Evolutionary conservation across 345 rosid genomes (phyloP).

Genomic region (Reutealis trisperma): DNA sequence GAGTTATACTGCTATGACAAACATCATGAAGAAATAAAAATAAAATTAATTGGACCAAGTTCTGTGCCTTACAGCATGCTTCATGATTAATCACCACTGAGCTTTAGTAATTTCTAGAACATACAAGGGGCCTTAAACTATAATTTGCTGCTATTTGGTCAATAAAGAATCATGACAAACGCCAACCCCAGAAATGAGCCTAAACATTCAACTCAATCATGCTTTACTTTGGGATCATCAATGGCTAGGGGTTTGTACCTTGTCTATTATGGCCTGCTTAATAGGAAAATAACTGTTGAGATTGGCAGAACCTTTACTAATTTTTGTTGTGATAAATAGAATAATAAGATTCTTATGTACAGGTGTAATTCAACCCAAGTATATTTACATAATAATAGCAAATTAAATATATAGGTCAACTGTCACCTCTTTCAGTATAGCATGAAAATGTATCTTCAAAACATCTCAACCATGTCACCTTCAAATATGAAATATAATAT

Average conservation of each 20-base stretch:
- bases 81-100: background rate
- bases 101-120: background rate
- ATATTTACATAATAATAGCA: background rate
- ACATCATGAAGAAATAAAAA: background rate
- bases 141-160: background rate
- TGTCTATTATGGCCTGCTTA: too few relatives aligned
- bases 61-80: background rate
- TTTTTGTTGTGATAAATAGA: background rate
- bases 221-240: background rate
- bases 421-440: background rate
- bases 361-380: background rate
- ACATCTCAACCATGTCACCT: background rate
- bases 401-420: background rate
- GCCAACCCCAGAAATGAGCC: background rate
- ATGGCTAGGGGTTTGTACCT: too few relatives aligned
- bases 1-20: slow-evolving; percentile 7
- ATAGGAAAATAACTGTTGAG: background rate
- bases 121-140: background rate
- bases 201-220: background rate
- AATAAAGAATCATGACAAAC: background rate
- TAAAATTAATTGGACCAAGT: background rate
- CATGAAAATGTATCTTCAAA: background rate
- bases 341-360: background rate
- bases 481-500: background rate
- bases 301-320: background rate